phyloP scores from a whole-genome alignment of 2,329 filamentous ascomycete genomes.

The Coniochaeta hoffmannii region DNA sequence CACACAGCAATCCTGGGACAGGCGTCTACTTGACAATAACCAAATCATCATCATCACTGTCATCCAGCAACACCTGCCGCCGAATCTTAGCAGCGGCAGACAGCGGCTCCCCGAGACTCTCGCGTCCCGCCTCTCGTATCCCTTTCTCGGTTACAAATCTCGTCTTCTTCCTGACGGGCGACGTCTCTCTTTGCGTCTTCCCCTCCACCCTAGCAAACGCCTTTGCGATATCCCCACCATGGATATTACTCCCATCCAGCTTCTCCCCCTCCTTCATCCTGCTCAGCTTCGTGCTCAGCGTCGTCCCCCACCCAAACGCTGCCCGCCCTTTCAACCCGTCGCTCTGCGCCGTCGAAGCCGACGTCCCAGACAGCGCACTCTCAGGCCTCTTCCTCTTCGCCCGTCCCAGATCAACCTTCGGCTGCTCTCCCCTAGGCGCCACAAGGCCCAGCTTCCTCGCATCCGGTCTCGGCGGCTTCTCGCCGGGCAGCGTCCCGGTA shows the following conservation, averaged over 20 bases:
- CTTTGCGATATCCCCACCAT: conserved; percentile 5
- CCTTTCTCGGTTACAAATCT: conserved; percentile 73
- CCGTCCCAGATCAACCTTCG: conserved; percentile 48
- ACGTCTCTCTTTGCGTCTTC: conserved; percentile 13
- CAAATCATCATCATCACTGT: conserved; percentile 39
- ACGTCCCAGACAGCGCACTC: conserved; percentile 31
- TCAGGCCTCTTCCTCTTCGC: conserved; percentile 55
- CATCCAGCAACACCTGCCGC: conserved; percentile 24
- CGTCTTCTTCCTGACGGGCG: conserved; percentile 62
- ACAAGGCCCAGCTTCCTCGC: conserved; percentile 37
- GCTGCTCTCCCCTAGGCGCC: conserved; percentile 27
- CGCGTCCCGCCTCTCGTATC: conserved; percentile 68
- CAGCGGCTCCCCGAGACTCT: conserved; percentile 54
- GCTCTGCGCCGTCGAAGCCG: conserved; percentile 13
- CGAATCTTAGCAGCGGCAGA: conserved; percentile 4
- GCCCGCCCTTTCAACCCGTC: conserved; percentile 14
- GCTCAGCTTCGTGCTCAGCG: conserved; percentile 46
- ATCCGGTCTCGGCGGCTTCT: conserved; percentile 23
- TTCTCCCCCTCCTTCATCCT: conserved; percentile 56
- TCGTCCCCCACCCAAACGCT: conserved; percentile 49
- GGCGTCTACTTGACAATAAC: conserved; percentile 32
- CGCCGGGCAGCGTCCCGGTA: conserved; percentile 5
- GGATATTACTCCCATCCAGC: conserved; percentile 18
- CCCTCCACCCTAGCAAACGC: conserved; percentile 8
- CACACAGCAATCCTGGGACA: neutral